A percentile compares a stretch with the other conserved stretches of the same genome.
Evolutionary conservation across 345 rosid species (phyloP).

Genomic region (Zanthoxylum bungeanum): DNA sequence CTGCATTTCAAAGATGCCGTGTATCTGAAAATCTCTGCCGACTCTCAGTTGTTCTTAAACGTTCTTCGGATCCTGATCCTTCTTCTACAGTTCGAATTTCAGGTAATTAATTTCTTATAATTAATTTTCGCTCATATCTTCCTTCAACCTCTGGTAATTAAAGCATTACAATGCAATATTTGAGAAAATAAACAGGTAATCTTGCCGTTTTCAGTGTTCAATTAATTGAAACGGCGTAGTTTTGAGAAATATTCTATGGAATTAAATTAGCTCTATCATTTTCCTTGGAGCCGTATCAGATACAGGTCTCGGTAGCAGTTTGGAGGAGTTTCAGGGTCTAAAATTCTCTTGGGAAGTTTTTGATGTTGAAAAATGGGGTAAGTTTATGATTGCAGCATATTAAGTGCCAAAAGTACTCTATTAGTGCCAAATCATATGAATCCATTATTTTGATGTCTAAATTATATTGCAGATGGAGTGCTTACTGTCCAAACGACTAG

Average conservation of each 20-base stretch:
- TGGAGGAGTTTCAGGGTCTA: slow-evolving; percentile 59
- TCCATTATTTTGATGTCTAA: slow-evolving; percentile 9
- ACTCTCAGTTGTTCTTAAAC: slow-evolving; percentile 54
- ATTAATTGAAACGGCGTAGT: background rate
- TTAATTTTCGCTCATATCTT: background rate
- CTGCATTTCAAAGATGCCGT: slow-evolving; percentile 77
- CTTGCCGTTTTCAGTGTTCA: background rate
- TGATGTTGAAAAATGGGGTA: slow-evolving; percentile 55
- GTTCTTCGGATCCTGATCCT: slow-evolving; percentile 25
- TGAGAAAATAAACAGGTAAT: background rate
- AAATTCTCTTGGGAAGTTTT: slow-evolving; percentile 25
- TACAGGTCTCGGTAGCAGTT: slow-evolving; percentile 62
- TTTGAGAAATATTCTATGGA: background rate
- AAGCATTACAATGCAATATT: background rate
- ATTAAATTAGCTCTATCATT: background rate
- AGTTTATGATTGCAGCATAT: background rate
- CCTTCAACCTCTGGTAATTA: background rate
- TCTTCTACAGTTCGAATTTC: slow-evolving; percentile 46
- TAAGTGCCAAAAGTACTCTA: background rate
- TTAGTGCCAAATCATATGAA: background rate
- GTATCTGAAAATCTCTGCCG: slow-evolving; percentile 61
- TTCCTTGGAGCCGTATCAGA: slow-evolving; percentile 52
- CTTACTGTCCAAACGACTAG: slow-evolving; percentile 74
- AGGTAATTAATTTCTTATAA: slow-evolving; percentile 33
- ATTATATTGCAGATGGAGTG: slow-evolving; percentile 66